Evolutionary conservation across 805 yeast genomes (phyloP).

Genomic region (Cyberlindnera mississippiensis): DNA sequence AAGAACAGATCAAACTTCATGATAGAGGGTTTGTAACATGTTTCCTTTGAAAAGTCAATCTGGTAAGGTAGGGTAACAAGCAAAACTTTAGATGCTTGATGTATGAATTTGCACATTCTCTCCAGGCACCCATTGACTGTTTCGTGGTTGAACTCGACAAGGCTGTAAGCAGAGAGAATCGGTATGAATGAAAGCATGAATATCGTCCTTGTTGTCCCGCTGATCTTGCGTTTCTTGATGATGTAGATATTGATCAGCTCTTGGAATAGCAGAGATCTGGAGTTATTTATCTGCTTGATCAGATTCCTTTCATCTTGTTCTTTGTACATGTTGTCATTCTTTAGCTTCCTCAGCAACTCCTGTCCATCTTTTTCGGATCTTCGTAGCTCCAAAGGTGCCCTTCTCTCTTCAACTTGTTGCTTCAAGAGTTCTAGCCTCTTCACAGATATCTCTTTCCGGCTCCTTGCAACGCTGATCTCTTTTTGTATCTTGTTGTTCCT

Average conservation of each 20-base stretch:
- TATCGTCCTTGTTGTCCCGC: conserved; percentile 11
- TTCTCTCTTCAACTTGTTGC: not conserved
- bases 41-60: conserved; percentile 5
- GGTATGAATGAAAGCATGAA: conserved; percentile 24
- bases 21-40: conserved; percentile 7
- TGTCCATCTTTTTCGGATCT: not conserved
- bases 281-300: conserved; percentile 22
- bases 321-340: conserved; percentile 9
- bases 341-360: not conserved
- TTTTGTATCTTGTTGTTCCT: conserved; percentile 12
- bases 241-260: conserved; percentile 23
- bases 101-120: conserved; percentile 17
- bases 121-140: conserved; percentile 18
- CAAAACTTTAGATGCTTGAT: conserved; percentile 17
- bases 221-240: conserved; percentile 18
- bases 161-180: conserved; percentile 14
- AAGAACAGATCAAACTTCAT: conserved; percentile 8
- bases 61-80: conserved; percentile 17
- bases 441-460: not conserved
- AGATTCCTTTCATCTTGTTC: conserved; percentile 15
- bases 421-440: conserved; percentile 2
- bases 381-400: conserved; percentile 1
- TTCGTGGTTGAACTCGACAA: conserved; percentile 19
- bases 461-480: conserved; percentile 4
- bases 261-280: conserved; percentile 22